phyloP scores from a whole-genome alignment of 306 rosid genomes.

The Hippophae tibetana region DNA sequence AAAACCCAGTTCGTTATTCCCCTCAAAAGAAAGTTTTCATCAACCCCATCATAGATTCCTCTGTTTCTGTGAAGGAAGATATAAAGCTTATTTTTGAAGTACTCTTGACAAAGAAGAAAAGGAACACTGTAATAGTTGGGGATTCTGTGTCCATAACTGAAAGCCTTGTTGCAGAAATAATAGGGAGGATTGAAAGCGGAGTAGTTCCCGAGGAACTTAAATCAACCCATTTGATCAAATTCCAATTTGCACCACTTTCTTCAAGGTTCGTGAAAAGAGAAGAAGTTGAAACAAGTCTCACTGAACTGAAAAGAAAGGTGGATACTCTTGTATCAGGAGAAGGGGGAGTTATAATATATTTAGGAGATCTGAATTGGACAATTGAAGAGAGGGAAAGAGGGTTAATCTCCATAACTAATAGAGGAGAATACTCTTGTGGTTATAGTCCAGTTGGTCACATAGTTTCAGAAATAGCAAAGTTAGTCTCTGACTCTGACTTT shows the following conservation, averaged over 20 bases:
- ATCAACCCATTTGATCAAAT: conserved; percentile 41
- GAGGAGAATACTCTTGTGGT: conserved; percentile 24
- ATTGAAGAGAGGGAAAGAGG: conserved; percentile 22
- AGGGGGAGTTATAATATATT: conserved; percentile 43
- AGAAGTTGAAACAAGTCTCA: conserved; percentile 46
- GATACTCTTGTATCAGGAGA: conserved; percentile 31
- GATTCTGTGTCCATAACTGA: conserved; percentile 49
- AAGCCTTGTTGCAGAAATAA: conserved; percentile 52
- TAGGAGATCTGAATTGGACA: conserved; percentile 77
- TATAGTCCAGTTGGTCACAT: conserved; percentile 51
- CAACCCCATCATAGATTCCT: conserved; percentile 3
- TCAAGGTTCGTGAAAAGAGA: conserved; percentile 57
- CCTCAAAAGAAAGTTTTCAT: conserved; percentile 37
- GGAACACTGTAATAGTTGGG: conserved; percentile 73
- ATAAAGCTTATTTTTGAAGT: conserved; percentile 52
- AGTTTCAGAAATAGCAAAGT: conserved; percentile 54
- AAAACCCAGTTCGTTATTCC: conserved; percentile 44
- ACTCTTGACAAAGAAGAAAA: conserved; percentile 41
- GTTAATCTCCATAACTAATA: too few relatives aligned
- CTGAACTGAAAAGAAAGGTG: conserved; percentile 49
- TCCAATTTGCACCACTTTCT: conserved; percentile 40
- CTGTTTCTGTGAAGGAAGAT: conserved; percentile 47
- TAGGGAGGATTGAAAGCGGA: conserved; percentile 53
- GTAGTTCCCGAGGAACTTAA: conserved; percentile 63
- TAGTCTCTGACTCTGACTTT: conserved; percentile 26